Conservation (phyloP, 2,329 filamentous ascomycete genomes). For the Claviceps capensis region DNA sequence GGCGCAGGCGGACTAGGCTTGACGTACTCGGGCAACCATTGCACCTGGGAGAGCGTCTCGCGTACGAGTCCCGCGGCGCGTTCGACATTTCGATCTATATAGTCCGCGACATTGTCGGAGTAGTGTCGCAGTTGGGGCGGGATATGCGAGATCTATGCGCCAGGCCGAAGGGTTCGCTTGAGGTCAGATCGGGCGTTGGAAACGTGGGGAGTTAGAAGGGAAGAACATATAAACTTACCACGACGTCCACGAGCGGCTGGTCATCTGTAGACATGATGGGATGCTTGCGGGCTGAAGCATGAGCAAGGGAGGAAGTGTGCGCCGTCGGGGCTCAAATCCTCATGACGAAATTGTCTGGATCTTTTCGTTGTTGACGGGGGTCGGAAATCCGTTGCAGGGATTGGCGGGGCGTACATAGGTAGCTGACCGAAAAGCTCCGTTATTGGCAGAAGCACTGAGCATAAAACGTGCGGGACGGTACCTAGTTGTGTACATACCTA, state of each 20-base stretch:
- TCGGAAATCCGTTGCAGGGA: not conserved
- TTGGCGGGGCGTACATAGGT: not conserved
- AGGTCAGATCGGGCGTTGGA: not conserved
- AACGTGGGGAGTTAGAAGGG: not conserved
- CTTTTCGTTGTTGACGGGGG: constrained; percentile 2
- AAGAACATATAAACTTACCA: constrained; percentile 37
- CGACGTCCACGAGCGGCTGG: constrained; percentile 57
- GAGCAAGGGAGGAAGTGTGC: not conserved
- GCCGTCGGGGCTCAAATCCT: constrained; percentile 1
- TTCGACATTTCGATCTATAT: constrained; percentile 71
- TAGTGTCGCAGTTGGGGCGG: constrained; percentile 55
- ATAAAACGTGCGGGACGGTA: too few relatives aligned
- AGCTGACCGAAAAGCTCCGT: too few relatives aligned
- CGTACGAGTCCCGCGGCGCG: constrained; percentile 56
- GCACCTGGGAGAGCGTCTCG: constrained; percentile 50
- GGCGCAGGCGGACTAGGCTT: constrained; percentile 39
- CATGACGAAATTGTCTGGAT: constrained; percentile 4
- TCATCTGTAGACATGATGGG: constrained; percentile 63
- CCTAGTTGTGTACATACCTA: too few relatives aligned
- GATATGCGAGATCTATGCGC: constrained; percentile 34
- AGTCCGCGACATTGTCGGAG: constrained; percentile 60
- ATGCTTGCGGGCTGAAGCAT: constrained; percentile 6
- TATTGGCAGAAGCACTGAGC: too few relatives aligned
- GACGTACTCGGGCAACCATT: constrained; percentile 61
- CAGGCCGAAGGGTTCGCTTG: not conserved